Percentiles rank a stretch among this genome's conserved stretches.
These are phyloP conservation scores for Phytophthora chlamydospora DNA, from an alignment of 352 stramenopile species.

Conservation along the genomic window DNA sequence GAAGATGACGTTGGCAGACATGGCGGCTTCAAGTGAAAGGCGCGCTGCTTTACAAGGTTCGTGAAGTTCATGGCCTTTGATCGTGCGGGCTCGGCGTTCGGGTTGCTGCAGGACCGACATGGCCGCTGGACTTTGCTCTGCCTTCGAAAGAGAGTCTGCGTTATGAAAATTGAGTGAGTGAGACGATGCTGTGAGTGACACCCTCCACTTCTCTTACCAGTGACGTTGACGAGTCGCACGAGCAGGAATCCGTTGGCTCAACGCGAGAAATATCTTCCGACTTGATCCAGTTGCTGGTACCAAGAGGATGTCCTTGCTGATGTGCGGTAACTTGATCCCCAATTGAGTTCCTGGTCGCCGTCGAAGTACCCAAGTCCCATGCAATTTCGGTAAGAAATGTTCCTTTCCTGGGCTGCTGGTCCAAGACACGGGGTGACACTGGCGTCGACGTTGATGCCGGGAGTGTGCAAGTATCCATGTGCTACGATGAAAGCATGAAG, in stretches of 20 bases:
- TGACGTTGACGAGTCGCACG: slow-evolving; percentile 26
- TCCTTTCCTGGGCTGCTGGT: slow-evolving; percentile 7
- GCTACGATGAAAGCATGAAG: slow-evolving; percentile 8
- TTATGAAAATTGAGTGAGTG: slow-evolving; percentile 1
- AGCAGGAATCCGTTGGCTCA: slow-evolving; percentile 17
- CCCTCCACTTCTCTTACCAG: slow-evolving; percentile 17
- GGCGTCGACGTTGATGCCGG: slow-evolving; percentile 1
- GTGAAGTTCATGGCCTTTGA: slow-evolving; percentile 34
- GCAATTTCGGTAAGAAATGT: slow-evolving; percentile 28
- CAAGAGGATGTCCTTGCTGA: background rate
- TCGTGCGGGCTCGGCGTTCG: background rate
- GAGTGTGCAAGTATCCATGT: slow-evolving; percentile 23
- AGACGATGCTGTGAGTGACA: background rate
- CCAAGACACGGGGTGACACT: background rate
- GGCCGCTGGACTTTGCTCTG: slow-evolving; percentile 33
- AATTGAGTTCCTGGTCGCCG: background rate
- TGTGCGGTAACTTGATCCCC: background rate
- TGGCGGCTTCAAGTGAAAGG: slow-evolving; percentile 56
- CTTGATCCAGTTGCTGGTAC: slow-evolving; percentile 8
- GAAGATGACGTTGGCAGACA: slow-evolving; percentile 30
- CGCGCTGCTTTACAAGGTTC: slow-evolving; percentile 65
- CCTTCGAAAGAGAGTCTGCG: slow-evolving; percentile 30
- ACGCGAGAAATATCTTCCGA: slow-evolving; percentile 9
- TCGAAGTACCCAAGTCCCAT: slow-evolving; percentile 10
- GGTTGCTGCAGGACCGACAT: slow-evolving; percentile 18